Conservation (phyloP, 331 rosid species). For the Prunus yedoensis region DNA sequence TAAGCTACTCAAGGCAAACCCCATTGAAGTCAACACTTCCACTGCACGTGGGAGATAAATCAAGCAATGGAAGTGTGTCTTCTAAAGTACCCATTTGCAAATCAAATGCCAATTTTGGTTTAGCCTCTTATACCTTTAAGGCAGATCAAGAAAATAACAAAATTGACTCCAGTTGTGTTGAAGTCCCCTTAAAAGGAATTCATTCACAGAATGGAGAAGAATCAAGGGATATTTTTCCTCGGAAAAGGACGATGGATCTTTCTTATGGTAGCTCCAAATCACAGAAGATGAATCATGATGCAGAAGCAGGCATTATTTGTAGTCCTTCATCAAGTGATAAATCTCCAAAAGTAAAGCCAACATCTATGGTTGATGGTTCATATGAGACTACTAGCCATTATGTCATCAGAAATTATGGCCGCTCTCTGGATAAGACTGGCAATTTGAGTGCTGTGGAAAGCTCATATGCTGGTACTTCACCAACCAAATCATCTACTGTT, state of each 20-base stretch:
- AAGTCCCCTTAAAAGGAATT: constrained; percentile 30
- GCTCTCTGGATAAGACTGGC: not conserved
- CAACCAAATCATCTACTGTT: constrained; percentile 22
- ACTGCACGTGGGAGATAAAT: constrained; percentile 34
- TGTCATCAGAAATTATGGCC: constrained; percentile 21
- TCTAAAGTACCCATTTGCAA: constrained; percentile 30
- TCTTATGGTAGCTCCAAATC: constrained; percentile 43
- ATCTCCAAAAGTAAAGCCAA: constrained; percentile 25
- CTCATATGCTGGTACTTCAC: constrained; percentile 14
- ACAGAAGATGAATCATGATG: constrained; percentile 32
- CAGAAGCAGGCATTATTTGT: constrained; percentile 31
- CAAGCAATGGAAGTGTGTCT: constrained; percentile 29
- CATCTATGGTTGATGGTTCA: constrained; percentile 32
- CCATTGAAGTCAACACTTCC: constrained; percentile 44
- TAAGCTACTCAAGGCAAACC: constrained; percentile 40
- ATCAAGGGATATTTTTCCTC: too few relatives aligned
- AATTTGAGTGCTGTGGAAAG: too few relatives aligned
- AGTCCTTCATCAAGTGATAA: constrained; percentile 29
- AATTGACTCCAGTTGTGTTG: constrained; percentile 34
- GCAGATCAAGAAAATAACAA: constrained; percentile 28
- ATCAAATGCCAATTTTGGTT: constrained; percentile 27
- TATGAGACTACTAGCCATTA: constrained; percentile 28
- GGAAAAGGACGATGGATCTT: constrained; percentile 39
- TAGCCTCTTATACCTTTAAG: constrained; percentile 31
- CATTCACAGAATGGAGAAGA: constrained; percentile 30